Evolutionary conservation across 768 basidiomycete species (phyloP).

Genomic region (Collybia sp.): DNA sequence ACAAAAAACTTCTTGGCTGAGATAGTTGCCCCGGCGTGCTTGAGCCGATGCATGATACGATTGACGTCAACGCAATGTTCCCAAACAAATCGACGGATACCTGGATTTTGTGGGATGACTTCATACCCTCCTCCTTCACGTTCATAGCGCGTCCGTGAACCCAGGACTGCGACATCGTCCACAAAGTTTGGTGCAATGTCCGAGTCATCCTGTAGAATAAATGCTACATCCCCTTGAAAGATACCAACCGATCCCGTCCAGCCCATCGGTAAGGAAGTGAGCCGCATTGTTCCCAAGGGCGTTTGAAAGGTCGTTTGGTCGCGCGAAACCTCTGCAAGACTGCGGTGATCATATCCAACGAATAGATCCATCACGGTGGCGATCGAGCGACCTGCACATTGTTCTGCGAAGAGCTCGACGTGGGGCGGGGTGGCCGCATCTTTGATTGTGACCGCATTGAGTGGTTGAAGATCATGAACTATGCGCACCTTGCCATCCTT

Average conservation of each 20-base stretch:
- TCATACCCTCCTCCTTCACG: constrained; percentile 8
- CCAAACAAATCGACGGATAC: constrained; percentile 27
- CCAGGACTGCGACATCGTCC: constrained; percentile 19
- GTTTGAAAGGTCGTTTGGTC: constrained; percentile 26
- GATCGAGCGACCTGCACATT: constrained; percentile 12
- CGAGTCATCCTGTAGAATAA: constrained; percentile 27
- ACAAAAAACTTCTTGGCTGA: constrained; percentile 15
- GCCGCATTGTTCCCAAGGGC: constrained; percentile 15
- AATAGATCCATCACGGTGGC: constrained; percentile 20
- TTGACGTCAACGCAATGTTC: constrained; percentile 31
- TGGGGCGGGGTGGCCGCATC: constrained; percentile 20
- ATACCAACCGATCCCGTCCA: constrained; percentile 26
- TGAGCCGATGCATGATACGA: constrained; percentile 25
- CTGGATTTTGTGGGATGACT: constrained; percentile 16
- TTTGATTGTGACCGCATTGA: constrained; percentile 24
- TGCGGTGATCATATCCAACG: constrained; percentile 24
- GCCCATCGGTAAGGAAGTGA: constrained; percentile 23
- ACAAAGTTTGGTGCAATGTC: constrained; percentile 14
- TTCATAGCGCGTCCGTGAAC: constrained; percentile 16
- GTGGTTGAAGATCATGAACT: constrained; percentile 23
- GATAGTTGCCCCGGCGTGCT: constrained; percentile 21
- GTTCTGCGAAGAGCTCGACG: constrained; percentile 18
- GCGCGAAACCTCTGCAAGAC: constrained; percentile 14
- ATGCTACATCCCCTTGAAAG: constrained; percentile 25
- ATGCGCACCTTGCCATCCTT: constrained; percentile 20